Percentiles rank a stretch among this genome's conserved stretches.
These are phyloP conservation scores for Kluyveromyces lactis DNA, from an alignment of 805 yeast genomes.

Conservation along the genomic window DNA sequence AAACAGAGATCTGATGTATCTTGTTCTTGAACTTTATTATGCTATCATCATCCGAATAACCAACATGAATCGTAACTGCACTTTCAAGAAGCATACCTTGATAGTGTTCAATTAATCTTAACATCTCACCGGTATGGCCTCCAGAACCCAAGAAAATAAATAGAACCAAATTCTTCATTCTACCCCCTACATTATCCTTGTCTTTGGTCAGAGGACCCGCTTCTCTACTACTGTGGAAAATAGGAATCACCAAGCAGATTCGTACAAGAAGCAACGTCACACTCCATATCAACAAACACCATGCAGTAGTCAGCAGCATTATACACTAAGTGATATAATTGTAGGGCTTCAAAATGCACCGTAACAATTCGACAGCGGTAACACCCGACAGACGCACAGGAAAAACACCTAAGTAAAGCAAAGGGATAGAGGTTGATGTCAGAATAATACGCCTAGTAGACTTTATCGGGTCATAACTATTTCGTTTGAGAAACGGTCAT, in stretches of 20 bases:
- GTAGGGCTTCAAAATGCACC: no score
- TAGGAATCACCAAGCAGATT: conserved; percentile 6
- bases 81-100: conserved; percentile 35
- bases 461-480: no score
- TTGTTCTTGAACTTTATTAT: conserved; percentile 31
- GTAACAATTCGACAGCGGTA: no score
- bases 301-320: not conserved
- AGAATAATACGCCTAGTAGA: no score
- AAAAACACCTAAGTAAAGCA: no score
- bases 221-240: conserved; percentile 5
- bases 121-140: conserved; percentile 95
- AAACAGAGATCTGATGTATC: conserved; percentile 2
- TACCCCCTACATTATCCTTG: not conserved
- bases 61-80: conserved; percentile 35
- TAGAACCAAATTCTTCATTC: conserved; percentile 20
- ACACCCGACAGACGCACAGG: no score
- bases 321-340: no score
- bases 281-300: conserved; percentile 1
- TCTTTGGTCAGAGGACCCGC: not conserved
- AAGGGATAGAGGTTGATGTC: no score
- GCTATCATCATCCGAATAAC: conserved; percentile 30
- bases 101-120: conserved; percentile 47
- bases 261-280: not conserved
- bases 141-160: conserved; percentile 87
- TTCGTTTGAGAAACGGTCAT: no score